Evolutionary conservation across 768 basidiomycete genomes (phyloP).

Genomic region (Termitomyces sp.): DNA sequence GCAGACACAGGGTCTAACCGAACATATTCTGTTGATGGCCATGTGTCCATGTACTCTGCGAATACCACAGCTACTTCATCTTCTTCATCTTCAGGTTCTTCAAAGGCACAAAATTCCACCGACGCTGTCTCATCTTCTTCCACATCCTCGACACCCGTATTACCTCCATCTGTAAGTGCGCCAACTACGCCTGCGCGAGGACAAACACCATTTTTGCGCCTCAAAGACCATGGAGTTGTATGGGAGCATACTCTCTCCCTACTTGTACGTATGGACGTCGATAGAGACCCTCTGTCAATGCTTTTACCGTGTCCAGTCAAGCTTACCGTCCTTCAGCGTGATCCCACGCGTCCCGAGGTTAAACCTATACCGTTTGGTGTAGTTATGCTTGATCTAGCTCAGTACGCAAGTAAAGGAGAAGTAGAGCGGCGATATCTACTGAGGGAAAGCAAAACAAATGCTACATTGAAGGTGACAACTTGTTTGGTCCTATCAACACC

Average conservation of each 20-base stretch:
- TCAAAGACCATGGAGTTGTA: conserved; percentile 59
- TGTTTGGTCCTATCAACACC: not conserved
- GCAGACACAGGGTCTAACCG: conserved; percentile 3
- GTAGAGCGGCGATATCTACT: conserved; percentile 65
- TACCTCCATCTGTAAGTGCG: conserved; percentile 5
- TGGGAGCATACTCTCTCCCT: conserved; percentile 60
- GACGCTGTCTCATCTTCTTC: conserved; percentile 6
- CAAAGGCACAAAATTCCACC: conserved; percentile 6
- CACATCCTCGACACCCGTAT: conserved; percentile 6
- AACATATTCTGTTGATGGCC: conserved; percentile 8
- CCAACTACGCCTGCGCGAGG: conserved; percentile 44
- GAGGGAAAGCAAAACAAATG: conserved; percentile 73
- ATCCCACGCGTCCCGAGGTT: conserved; percentile 42
- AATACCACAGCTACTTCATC: conserved; percentile 13
- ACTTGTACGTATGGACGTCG: conserved; percentile 54
- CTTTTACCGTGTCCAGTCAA: conserved; percentile 61
- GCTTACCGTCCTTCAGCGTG: conserved; percentile 60
- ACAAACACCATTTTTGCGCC: conserved; percentile 50
- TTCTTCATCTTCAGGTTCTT: conserved; percentile 9
- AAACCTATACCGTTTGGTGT: conserved; percentile 47
- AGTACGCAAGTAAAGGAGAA: conserved; percentile 59
- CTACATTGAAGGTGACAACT: conserved; percentile 58
- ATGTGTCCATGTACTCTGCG: conserved; percentile 11
- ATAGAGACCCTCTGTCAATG: conserved; percentile 39
- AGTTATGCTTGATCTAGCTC: conserved; percentile 67